Percentiles rank a stretch among this genome's conserved stretches.
phyloP scores from a whole-genome alignment of 805 yeast genomes.

The Metschnikowia cerradonensis region DNA sequence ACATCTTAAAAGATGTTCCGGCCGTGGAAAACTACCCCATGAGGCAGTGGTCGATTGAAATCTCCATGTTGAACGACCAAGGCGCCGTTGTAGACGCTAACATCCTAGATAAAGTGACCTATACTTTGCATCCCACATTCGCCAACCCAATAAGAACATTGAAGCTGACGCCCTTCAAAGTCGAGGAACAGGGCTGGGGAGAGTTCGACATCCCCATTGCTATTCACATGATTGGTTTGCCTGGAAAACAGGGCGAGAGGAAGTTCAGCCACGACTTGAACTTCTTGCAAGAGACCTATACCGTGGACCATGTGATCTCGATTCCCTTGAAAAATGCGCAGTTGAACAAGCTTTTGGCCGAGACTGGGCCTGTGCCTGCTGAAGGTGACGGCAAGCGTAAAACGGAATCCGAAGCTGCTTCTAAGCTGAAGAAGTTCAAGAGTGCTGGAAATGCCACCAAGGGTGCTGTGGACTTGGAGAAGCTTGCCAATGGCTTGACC shows the following conservation, averaged over 20 bases:
- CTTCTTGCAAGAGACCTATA: constrained; percentile 72
- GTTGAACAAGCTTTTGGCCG: constrained; percentile 67
- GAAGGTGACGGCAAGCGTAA: constrained; percentile 38
- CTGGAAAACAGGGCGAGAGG: constrained; percentile 84
- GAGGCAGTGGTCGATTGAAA: constrained; percentile 87
- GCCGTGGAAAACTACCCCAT: constrained; percentile 90
- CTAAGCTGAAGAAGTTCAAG: constrained; percentile 51
- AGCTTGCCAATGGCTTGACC: constrained; percentile 83
- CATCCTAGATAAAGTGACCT: constrained; percentile 87
- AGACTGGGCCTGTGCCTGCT: constrained; percentile 75
- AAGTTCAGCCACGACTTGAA: constrained; percentile 86
- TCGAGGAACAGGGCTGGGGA: constrained; percentile 97
- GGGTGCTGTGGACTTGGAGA: constrained; percentile 82
- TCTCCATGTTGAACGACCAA: constrained; percentile 67
- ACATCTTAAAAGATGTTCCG: constrained; percentile 72
- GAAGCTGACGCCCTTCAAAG: constrained; percentile 78
- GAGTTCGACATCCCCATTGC: constrained; percentile 87
- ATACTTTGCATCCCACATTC: constrained; percentile 92
- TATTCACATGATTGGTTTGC: constrained; percentile 54
- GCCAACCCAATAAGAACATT: constrained; percentile 79
- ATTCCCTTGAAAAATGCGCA: constrained; percentile 72
- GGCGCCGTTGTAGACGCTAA: constrained; percentile 84
- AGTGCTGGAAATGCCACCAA: constrained; percentile 50
- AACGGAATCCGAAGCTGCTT: constrained; percentile 22
- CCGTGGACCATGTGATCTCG: constrained; percentile 69